Percentiles rank a stretch among this genome's conserved stretches.
Conservation (phyloP, 331 rosid species). For the Arachis monticola region DNA sequence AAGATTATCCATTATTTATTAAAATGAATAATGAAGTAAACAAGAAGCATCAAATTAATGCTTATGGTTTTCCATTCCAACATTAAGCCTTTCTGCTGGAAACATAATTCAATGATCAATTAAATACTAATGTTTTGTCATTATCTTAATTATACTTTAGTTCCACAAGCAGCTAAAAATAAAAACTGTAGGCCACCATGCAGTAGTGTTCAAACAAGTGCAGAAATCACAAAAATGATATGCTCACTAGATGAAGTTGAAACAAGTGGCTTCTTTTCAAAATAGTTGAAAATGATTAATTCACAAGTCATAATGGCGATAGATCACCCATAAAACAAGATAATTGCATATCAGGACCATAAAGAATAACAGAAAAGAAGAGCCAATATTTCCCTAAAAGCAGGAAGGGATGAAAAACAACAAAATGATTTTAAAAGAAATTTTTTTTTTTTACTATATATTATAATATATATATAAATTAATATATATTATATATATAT, state of each 20-base stretch:
- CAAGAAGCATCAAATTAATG: conserved; percentile 1
- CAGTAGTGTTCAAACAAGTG: conserved; percentile 8
- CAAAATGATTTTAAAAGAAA: background rate
- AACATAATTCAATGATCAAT: background rate
- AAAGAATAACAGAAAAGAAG: background rate
- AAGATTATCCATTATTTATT: background rate
- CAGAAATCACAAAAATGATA: background rate
- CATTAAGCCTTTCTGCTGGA: conserved; percentile 2
- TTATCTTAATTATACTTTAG: background rate
- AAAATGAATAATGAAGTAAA: background rate
- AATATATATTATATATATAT: too few relatives aligned
- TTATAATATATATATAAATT: too few relatives aligned
- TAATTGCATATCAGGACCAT: background rate
- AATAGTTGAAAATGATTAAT: background rate
- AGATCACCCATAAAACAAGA: background rate
- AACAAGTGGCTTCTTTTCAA: background rate
- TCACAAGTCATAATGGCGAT: background rate
- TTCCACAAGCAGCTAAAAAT: conserved; percentile 1
- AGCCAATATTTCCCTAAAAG: conserved; percentile 5
- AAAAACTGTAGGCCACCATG: conserved; percentile 4
- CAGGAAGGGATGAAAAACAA: background rate
- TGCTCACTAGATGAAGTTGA: background rate
- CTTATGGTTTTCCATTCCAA: background rate
- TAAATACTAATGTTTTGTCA: conserved; percentile 5
- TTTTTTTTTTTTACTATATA: too few relatives aligned